Conservation (phyloP, 2,329 filamentous ascomycete species). For the Penicillium sp. region DNA sequence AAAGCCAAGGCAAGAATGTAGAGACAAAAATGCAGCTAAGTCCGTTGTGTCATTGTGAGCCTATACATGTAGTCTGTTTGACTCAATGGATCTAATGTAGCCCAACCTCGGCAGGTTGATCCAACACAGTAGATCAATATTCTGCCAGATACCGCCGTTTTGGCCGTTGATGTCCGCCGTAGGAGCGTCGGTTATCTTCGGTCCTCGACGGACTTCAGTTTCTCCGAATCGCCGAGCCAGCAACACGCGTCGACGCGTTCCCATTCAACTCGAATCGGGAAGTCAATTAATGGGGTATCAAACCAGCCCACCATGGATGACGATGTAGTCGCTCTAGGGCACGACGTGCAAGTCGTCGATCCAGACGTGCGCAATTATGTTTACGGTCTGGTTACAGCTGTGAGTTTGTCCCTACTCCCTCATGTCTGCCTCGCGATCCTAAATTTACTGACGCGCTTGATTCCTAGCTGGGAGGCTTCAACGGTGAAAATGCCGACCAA, state of each 20-base stretch:
- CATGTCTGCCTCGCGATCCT: slow-evolving; percentile 13
- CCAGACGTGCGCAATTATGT: slow-evolving; percentile 91
- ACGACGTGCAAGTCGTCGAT: slow-evolving; percentile 64
- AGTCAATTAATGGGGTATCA: slow-evolving; percentile 10
- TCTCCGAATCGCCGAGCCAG: slow-evolving; percentile 23
- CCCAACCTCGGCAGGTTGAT: too few species aligned
- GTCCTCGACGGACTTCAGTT: slow-evolving; percentile 17
- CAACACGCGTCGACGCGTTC: slow-evolving; percentile 25
- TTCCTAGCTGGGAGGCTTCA: slow-evolving; percentile 74
- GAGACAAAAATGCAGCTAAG: too few species aligned
- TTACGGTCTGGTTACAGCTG: slow-evolving; percentile 88
- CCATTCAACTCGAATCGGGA: slow-evolving; percentile 18
- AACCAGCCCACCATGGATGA: slow-evolving; percentile 39
- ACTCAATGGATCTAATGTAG: too few species aligned
- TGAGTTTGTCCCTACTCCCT: slow-evolving; percentile 48
- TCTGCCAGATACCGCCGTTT: background rate
- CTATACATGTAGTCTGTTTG: too few species aligned
- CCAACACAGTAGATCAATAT: background rate
- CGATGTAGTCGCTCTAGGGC: slow-evolving; percentile 39
- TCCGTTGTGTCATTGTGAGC: too few species aligned
- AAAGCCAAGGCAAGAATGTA: too few species aligned
- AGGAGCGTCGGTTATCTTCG: slow-evolving; percentile 24
- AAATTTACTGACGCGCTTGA: slow-evolving; percentile 12
- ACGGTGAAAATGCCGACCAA: slow-evolving; percentile 70
- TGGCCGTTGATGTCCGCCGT: background rate